Evolutionary conservation across 805 yeast genomes (phyloP), one percentile per base, ranked within the genome.

Genomic region (Ogataea ramenticola): DNA sequence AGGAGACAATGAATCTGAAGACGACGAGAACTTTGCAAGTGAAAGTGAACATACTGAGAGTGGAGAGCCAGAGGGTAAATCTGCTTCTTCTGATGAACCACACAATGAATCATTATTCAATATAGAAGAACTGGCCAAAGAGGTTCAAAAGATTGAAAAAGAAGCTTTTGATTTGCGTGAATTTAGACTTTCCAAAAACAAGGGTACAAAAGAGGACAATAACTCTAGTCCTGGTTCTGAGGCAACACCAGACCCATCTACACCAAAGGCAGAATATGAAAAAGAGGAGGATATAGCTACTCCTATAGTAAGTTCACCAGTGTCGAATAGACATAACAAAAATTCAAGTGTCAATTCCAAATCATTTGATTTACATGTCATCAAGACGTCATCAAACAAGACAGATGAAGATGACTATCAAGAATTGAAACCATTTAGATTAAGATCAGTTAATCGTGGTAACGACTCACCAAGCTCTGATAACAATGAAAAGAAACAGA

Each of bases 81-180:
- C 9, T 31, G 6, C 33, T 6, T 31, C 33, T 6, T 31, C 33
- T 31, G 57, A 50, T 36, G 45, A 58, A 8, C 17, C 12, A 32
- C n/a, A 19, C 12, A n/a, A n/a, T n/a, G 6, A 11, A 34, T 34
- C 37, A 6, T 64, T 71, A 1, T 76, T 76, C 52, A 75, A 76
- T 50, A 64, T 76, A 15, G 62, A 57, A 36, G 75, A 74, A 1
- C 54, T 76, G 39, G 52, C 56, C 43, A 50, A 63, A 30, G 78
- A 75, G 51, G 71, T 74, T 34, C 58, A 63, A 17, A 72, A 66
- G 34, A 70, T 75, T 17, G 76, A 72, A 44, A 50, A 56, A 26
- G 56, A 67, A 34, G 69, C 70, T 1, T 49, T 41, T 10, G 44
- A 46, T 15, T 26, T 53, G 36, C 53, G 54, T 39, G 48, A 50